Evolutionary conservation across 805 yeast species (phyloP), one percentile per base, ranked within the genome.

Genomic region (Schizosaccharomyces osmophilus): DNA sequence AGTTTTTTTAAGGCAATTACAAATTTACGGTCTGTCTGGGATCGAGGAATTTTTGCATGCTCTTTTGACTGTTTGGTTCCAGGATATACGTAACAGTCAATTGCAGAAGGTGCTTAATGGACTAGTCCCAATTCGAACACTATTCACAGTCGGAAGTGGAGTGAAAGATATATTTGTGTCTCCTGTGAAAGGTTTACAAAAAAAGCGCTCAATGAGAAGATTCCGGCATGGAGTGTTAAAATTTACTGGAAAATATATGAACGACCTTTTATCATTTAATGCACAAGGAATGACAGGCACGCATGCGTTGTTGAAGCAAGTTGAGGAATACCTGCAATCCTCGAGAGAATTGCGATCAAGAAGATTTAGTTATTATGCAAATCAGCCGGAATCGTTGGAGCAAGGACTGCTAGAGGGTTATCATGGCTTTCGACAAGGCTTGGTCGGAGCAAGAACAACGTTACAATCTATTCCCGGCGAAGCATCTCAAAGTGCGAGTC

Each of bases 81-180:
- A 96, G 0, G 94, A 88, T 69, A 85, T 90, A 63, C 81, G 82
- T 55, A 76, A 79, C n/a, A 83, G 82, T 41, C 97, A 90, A 71
- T 70, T 93, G 13, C 79, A 82, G 6, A 90, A 88, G 1, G 82
- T 93, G 6, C 71, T 93, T 17, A 80, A 88, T 0, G 98, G 97
- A 0, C 73, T 93, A 32, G 83, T 89, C 0, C 90, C 97, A 0
- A 79, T 90, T 5, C 76, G 83, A 64, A 82, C 95, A 0, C 73
- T 88, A 31, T 83, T 85, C 15, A 81, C 83, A 63, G 78, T 90
- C 32, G 89, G 95, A 0, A 77, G 84, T 2, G 95, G 95, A 0
- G 77, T 89, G 60, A 81, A 80, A 64, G 84, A 85, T 60, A 73
- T 89, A 60, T 78, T 88, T 5, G 79, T 81, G 0, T 79, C 85